Evolutionary conservation across 2,329 filamentous ascomycete species (phyloP).

Genomic region (Biscogniauxia marginata): DNA sequence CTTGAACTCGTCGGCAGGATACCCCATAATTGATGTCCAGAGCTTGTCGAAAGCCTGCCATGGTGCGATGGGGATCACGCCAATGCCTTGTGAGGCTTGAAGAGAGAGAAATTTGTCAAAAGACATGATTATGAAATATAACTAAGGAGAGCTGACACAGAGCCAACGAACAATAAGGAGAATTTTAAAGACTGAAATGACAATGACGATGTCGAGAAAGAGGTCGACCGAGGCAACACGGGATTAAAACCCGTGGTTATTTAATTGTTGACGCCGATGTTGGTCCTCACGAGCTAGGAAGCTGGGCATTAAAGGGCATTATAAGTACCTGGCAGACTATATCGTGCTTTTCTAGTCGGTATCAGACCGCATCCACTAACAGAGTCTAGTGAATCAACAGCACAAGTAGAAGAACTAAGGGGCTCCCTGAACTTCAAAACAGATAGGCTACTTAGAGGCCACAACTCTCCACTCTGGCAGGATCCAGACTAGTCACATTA

Average conservation of each 20-base stretch:
- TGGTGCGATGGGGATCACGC: conserved; percentile 68
- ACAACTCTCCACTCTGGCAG: no score
- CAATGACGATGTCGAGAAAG: background rate
- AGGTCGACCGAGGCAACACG: background rate
- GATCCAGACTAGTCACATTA: background rate
- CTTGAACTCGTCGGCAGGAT: conserved; percentile 77
- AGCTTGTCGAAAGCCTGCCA: conserved; percentile 91
- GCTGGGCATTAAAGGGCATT: background rate
- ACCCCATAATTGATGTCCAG: conserved; percentile 73
- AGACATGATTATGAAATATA: conserved; percentile 19
- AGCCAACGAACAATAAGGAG: conserved; percentile 1
- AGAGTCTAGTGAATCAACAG: background rate
- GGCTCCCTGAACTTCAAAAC: background rate
- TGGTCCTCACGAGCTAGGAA: background rate
- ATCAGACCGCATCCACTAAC: background rate
- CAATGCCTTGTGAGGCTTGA: conserved; percentile 8
- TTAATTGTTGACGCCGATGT: background rate
- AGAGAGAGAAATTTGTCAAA: conserved; percentile 10
- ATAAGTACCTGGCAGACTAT: background rate
- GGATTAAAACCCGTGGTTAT: background rate
- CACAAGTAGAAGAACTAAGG: background rate
- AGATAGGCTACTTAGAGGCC: background rate
- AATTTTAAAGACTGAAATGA: background rate
- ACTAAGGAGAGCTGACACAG: background rate
- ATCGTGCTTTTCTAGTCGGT: background rate